These are phyloP conservation scores for Aureobasidium pullulans DNA, from an alignment of 2,329 filamentous ascomycete genomes.

Conservation along the genomic window DNA sequence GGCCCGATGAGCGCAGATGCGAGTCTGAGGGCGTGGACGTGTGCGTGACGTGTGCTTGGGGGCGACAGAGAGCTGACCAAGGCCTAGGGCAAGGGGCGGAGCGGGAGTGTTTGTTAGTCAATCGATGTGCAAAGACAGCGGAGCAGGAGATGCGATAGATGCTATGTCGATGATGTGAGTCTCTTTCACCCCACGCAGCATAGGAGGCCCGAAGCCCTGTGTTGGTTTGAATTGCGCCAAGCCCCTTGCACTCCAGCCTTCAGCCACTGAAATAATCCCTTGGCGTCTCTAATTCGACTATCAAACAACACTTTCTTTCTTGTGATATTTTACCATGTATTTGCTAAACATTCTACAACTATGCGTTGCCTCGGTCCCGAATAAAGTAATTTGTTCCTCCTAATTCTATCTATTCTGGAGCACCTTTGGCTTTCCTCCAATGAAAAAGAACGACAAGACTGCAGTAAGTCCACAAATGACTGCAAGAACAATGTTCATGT, in stretches of 20 bases:
- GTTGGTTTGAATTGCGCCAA: not conserved
- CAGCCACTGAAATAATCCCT: constrained; percentile 3
- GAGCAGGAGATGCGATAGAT: not conserved
- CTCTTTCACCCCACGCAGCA: constrained; percentile 4
- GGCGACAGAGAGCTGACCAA: not conserved
- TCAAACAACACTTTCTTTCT: not conserved
- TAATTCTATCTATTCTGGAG: not conserved
- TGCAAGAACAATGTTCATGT: constrained; percentile 49
- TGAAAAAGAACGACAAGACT: constrained; percentile 36
- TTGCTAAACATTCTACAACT: no score
- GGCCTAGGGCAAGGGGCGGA: not conserved
- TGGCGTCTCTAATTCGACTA: not conserved
- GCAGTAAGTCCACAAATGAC: constrained; percentile 39
- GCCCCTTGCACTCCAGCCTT: not conserved
- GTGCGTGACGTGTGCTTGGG: not conserved
- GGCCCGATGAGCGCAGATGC: not conserved
- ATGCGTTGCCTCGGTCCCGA: no score
- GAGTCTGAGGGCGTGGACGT: not conserved
- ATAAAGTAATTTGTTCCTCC: not conserved
- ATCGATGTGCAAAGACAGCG: not conserved
- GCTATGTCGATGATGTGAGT: constrained; percentile 7
- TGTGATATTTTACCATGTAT: no score
- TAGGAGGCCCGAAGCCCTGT: not conserved
- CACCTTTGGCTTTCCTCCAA: constrained; percentile 35
- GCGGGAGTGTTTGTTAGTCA: not conserved